These are phyloP conservation scores for Achlya hypogyna DNA, from an alignment of 352 stramenopile genomes.

Conservation along the genomic window DNA sequence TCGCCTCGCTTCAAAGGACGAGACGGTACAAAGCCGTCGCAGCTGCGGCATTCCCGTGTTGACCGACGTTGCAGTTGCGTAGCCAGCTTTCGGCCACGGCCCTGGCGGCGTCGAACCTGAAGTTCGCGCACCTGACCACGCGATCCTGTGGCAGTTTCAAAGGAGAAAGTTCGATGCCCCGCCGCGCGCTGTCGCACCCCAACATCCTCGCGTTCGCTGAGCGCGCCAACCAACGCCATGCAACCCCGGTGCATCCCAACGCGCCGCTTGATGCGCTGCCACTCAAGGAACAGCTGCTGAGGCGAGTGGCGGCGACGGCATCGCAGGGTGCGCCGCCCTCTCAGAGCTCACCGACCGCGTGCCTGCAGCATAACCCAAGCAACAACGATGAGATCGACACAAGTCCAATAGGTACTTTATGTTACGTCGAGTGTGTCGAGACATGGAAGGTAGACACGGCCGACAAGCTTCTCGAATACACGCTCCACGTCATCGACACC, in stretches of 20 bases:
- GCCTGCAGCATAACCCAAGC: neutral
- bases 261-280: neutral
- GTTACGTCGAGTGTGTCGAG: too few relatives aligned
- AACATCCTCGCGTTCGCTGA: neutral
- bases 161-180: neutral
- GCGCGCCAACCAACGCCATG: neutral
- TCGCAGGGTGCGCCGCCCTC: neutral
- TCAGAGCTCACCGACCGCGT: neutral
- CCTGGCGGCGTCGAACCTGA: too few relatives aligned
- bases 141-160: neutral
- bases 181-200: neutral
- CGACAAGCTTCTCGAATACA: conserved; percentile 8
- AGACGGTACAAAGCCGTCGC: too few relatives aligned
- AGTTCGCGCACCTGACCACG: neutral
- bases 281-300: neutral
- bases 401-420: too few relatives aligned
- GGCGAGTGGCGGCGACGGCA: neutral
- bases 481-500: neutral
- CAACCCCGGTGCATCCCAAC: neutral
- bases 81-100: too few relatives aligned
- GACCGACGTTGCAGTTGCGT: too few relatives aligned
- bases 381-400: too few relatives aligned
- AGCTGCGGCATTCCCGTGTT: too few relatives aligned
- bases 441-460: neutral
- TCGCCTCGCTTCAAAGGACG: too few relatives aligned